Base-by-base conservation (phyloP, 352 stramenopile genomes). In the Peronosclerospora sorghi region DNA sequence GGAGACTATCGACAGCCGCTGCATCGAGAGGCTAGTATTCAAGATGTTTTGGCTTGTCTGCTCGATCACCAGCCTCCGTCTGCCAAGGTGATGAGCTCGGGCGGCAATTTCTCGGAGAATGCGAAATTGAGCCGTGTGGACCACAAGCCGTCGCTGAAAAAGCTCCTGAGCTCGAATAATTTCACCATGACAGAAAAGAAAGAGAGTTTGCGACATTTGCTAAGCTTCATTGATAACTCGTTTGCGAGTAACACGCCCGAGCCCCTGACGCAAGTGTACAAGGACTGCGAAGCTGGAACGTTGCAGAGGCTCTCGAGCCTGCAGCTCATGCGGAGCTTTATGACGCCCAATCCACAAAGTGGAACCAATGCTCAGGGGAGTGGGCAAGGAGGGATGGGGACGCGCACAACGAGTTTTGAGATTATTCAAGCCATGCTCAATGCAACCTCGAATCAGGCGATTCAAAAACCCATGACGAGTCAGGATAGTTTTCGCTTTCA, bases 391-490 rank as follows among this genome's bases (percentile, higher is more conserved):
- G 52, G 56, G 0, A 65, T 88, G 76, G 75, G 74, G 1, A 71
- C 35, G 13, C 73, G 78, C 24, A 91, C 77, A 0, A 91, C 77
- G 26, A 91, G 78, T 47, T 91, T 91, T 27, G 78, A 91, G 51
- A 86, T 91, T 42, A 87, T 91, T 37, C 78, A 91, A 54, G 76
- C 75, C 19, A 91, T 91, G 68, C 68, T 91, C 20, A 91, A 87
- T 40, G 75, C 78, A 12, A 88, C 70, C 15, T 86, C 73, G 26
- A 91, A 91, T 51, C 67, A 84, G 38, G 75, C 69, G 13, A 87
- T 91, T 44, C 78, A 91, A 40, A 87, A 86, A 45, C 78, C 78
- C 34, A 91, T 91, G 78, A 87, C 71, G 13, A 87, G 73, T 44
- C 78, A 91, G 36, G 78, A 91, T 42, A 87, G 73, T 38, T 91